These are phyloP conservation scores for Fusarium sp. DNA, from an alignment of 2,329 filamentous ascomycete species.

Conservation along the genomic window DNA sequence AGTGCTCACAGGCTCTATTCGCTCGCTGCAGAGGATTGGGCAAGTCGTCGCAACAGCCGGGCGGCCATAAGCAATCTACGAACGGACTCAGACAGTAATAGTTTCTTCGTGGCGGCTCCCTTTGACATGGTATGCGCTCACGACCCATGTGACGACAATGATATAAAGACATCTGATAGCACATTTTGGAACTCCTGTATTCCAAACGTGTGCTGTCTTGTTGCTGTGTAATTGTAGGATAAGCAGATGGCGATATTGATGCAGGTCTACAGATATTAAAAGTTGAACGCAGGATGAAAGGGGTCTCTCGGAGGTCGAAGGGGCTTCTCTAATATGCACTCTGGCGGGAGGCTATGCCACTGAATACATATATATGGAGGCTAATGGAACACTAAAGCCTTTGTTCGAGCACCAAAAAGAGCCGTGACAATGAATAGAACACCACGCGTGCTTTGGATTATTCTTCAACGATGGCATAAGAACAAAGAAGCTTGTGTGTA, in stretches of 20 bases:
- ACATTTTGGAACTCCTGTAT: slow-evolving; percentile 25
- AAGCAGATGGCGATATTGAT: background rate
- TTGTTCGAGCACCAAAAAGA: background rate
- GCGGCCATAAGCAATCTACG: slow-evolving; percentile 9
- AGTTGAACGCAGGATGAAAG: background rate
- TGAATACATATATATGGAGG: background rate
- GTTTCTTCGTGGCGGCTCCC: background rate
- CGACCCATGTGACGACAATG: slow-evolving; percentile 38
- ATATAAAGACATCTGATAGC: slow-evolving; percentile 34
- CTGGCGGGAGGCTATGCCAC: background rate
- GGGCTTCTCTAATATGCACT: background rate
- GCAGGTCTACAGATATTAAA: background rate
- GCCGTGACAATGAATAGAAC: background rate
- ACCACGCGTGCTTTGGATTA: background rate
- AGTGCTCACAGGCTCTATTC: slow-evolving; percentile 12
- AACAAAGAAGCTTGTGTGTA: background rate
- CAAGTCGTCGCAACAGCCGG: slow-evolving; percentile 1
- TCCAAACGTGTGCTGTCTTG: background rate
- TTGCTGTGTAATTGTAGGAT: background rate
- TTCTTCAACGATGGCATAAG: background rate
- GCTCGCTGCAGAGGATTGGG: background rate
- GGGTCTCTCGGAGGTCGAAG: background rate
- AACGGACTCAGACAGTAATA: slow-evolving; percentile 1
- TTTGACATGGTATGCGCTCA: slow-evolving; percentile 12
- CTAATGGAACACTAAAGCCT: background rate